Base-by-base conservation (phyloP, 345 rosid species). In the Turnera subulata region DNA sequence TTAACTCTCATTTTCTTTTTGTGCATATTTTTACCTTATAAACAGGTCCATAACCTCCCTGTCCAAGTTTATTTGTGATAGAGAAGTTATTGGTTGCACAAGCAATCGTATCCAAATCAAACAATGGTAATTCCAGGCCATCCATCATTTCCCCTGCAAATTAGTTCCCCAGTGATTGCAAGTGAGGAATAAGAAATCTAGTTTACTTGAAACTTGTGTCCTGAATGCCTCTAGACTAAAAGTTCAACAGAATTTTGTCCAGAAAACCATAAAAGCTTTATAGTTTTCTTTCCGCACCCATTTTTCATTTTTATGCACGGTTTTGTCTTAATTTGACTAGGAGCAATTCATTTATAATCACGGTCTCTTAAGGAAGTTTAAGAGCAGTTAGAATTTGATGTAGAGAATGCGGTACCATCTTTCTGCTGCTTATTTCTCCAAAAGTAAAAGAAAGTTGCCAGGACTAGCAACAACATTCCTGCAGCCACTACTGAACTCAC, bases 1-100 rank as follows among this genome's bases (percentile, higher is more conserved):
- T 29, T 29, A 29, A 29, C 5, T 4, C 4, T 8, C 35, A 29
- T 29, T 29, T 29, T 4, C 35, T 29, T 29, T 29, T 8, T 29
- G 35, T 3, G 4, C 4, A 24, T 24, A 12, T 6, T n/a, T 2
- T 4, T 71, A 71, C 66, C 67, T 52, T 43, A 51, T 52, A 68
- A 6, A 71, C 68, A 8, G 71, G 61, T 19, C 80, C 73, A 64
- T 62, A 76, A 40, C 76, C 76, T n/a, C 73, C 80, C 55, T 67
- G 35, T 12, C 76, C 76, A 6, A 75, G 59, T 53, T 49, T 61
- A 19, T 70, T 69, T 18, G 53, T 15, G 4, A 16, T 2, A 2
- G 59, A 57, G 46, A 65, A 70, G 63, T 35, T 47, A 23, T 50
- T 47, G 20, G 73, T 70, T 33, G 76, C 76, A 23, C 24, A 38